Base-by-base conservation (phyloP, 306 rosid species). In the Luffa aegyptiaca region DNA sequence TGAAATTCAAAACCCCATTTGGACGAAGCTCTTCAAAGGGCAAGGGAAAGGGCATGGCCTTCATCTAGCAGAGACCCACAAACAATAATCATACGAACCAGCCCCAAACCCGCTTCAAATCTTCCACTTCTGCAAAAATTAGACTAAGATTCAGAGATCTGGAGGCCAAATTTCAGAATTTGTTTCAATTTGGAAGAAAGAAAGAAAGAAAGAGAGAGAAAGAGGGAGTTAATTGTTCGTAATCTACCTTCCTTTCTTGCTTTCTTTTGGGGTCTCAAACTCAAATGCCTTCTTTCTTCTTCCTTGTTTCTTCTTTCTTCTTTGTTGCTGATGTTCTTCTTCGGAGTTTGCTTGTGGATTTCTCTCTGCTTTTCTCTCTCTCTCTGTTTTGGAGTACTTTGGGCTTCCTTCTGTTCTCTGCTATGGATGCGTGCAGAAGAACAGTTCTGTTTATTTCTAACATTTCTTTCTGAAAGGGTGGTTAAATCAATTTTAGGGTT, bases 401-500 rank as follows among this genome's bases (percentile, higher is more conserved):
- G 75, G 83, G 77, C 84, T 90, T 87, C 85, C 89, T 90, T 92
- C 82, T 94, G 87, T 86, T 82, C 84, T 88, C 89, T 80, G 80
- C 84, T 81, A 86, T 89, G 91, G 94, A 90, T 92, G 94, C 96
- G 94, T 92, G 97, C 97, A 90, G n/a, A n/a, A n/a, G n/a, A n/a
- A n/a, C n/a, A n/a, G n/a, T n/a, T n/a, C n/a, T n/a, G n/a, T n/a
- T n/a, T n/a, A n/a, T n/a, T n/a, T n/a, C n/a, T n/a, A n/a, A n/a
- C n/a, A n/a, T n/a, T n/a, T n/a, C n/a, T n/a, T n/a, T n/a, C n/a
- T n/a, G n/a, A n/a, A n/a, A n/a, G n/a, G n/a, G n/a, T n/a, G n/a
- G n/a, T n/a, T n/a, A n/a, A n/a, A n/a, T n/a, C n/a, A n/a, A n/a
- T n/a, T n/a, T n/a, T n/a, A n/a, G n/a, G n/a, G n/a, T n/a, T n/a